Percentiles rank a stretch among this genome's conserved stretches.
phyloP scores from a whole-genome alignment of 2,329 filamentous ascomycete genomes.

The Cryphonectria naterciae region DNA sequence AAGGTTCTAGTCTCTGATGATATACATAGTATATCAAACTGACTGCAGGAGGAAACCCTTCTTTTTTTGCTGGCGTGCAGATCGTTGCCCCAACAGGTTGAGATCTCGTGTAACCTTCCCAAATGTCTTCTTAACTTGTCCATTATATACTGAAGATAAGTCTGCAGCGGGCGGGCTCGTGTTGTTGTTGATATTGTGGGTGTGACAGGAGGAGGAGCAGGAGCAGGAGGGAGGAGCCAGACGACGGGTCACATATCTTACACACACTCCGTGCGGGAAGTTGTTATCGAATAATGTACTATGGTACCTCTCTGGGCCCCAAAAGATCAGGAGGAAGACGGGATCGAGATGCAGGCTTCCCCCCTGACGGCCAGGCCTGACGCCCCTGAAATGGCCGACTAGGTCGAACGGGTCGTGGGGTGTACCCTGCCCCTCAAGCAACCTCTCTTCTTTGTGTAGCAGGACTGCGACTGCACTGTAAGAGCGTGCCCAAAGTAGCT shows the following conservation, averaged over 20 bases:
- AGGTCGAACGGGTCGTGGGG: neutral
- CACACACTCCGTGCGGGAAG: neutral
- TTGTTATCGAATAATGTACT: neutral
- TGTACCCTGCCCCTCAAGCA: neutral
- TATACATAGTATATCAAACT: neutral
- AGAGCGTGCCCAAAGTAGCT: neutral
- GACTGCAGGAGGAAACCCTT: neutral
- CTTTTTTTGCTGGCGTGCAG: neutral
- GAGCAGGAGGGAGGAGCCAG: neutral
- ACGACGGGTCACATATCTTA: neutral
- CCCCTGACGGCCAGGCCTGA: neutral
- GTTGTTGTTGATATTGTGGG: neutral
- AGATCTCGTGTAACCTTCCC: neutral
- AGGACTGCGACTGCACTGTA: neutral
- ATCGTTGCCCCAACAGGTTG: neutral
- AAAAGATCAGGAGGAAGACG: neutral
- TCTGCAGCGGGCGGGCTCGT: neutral
- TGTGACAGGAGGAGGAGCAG: neutral
- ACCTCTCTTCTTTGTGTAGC: neutral
- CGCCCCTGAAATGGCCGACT: slow-evolving; percentile 14
- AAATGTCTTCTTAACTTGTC: neutral
- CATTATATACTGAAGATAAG: neutral
- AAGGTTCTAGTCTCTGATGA: neutral
- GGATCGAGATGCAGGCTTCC: slow-evolving; percentile 10
- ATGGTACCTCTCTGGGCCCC: neutral